Base-by-base conservation (phyloP, 1,284 basidiomycete genomes). In the Papiliotrema flavescens region DNA sequence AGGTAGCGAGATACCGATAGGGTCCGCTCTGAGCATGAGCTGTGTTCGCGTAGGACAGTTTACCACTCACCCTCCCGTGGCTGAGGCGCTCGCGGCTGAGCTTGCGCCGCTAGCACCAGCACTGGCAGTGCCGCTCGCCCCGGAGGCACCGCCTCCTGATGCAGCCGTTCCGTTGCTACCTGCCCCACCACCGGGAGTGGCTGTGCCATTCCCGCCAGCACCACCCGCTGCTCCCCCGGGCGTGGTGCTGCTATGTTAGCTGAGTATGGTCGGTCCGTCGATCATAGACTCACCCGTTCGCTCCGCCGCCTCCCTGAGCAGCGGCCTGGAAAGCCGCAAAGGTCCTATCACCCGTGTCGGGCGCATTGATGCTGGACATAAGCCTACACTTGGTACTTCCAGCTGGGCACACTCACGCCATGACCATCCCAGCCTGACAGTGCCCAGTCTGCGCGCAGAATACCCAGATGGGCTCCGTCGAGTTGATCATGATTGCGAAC, bases 391-490 rank as follows among this genome's bases (percentile, higher is more conserved):
- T n/a, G n/a, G n/a, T n/a, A n/a, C n/a, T n/a, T n/a, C n/a, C n/a
- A 24, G 11, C 2, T 23, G 17, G 35, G n/a, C 13, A 2, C 17
- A 60, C 59, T 45, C 42, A 57, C 59, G 55, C 55, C 44, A 85
- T 85, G 50, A 86, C 84, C 85, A 86, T 86, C 47, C 84, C 84
- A 56, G 76, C 55, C 26, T 80, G 79, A 66, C 84, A 85, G 70
- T 85, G 84, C 22, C 59, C 65, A 3, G 51, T 22, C 17, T 82
- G 81, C 59, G 80, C 80, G 76, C 84, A 85, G 79, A 76, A 84
- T 73, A 83, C 83, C 83, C 83, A 85, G 54, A 84, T 79, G 9
- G 83, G 75, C 0, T 84, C 82, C 47, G 80, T 78, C 71, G 81
- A 80, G 62, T 81, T 83, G 59, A 70, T 39, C 35, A 57, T 35